Evolutionary conservation across 2,329 filamentous ascomycete genomes (phyloP), one percentile per base, ranked within the genome.

Genomic region (Aspergillus niger): DNA sequence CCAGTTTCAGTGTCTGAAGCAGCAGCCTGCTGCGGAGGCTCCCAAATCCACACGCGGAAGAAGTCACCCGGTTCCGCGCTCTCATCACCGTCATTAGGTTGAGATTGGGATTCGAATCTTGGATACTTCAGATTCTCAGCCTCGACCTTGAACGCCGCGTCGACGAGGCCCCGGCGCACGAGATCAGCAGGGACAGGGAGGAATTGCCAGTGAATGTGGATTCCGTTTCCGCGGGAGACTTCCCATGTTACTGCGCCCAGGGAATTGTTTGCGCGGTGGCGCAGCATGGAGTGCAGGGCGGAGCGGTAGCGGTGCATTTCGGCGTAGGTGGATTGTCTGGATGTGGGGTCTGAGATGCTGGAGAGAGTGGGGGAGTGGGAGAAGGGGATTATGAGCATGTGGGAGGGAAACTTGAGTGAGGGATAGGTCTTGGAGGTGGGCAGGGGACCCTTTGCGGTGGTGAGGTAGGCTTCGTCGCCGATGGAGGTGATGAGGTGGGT

Each of bases 161-260:
- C 92, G 0, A 96, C 91, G 1, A 96, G 81, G 0, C 91, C 90
- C 50, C 87, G 86, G 20, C 78, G 80, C 54, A 97, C 84, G 48
- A 91, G 79, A 8, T 89, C 83, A 0, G 84, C 80, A 0, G 90
- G 85, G 0, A 96, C 81, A 0, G 95, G 92, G 30, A 98, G 80
- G 67, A 96, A 90, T 76, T 99, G 96, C 95, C 93, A 97, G 72
- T 98, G 94, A 1, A 89, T 84, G 73, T 99, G 95, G 58, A 98
- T 88, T 57, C 95, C 92, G 55, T 85, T 85, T 4, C 82, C 83
- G 54, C 92, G 89, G 72, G 89, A 94, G 69, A 99, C 93, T 77
- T 98, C 95, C 87, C 92, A 99, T 0, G 92, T 95, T 1, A 98
- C 90, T 2, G 88, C 86, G 15, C 94, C 95, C 1, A 97, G 86